Percentiles rank a stretch among this genome's conserved stretches.
These are phyloP conservation scores for Penicillium verhagenii DNA, from an alignment of 495 filamentous ascomycete species.

Conservation along the genomic window DNA sequence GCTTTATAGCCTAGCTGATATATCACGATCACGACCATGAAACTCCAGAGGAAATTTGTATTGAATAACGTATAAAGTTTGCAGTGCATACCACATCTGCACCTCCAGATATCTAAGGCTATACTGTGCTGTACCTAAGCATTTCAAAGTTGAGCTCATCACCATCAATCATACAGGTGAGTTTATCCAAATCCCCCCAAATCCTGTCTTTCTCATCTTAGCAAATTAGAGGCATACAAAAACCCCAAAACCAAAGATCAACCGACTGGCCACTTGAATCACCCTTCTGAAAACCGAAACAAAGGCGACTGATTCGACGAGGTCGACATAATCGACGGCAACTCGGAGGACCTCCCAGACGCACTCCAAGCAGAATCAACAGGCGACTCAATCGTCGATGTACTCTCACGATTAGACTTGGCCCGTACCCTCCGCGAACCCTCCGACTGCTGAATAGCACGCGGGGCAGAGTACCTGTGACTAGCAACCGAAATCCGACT, in stretches of 20 bases:
- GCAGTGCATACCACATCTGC: too few species aligned
- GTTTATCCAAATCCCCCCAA: neutral
- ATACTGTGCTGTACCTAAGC: neutral
- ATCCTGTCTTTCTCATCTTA: neutral
- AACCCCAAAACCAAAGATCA: neutral
- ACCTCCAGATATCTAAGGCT: neutral
- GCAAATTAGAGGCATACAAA: neutral
- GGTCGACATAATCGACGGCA: neutral
- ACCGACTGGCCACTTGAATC: neutral
- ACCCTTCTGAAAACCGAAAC: conserved; percentile 12
- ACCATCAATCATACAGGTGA: neutral
- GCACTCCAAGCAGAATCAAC: neutral
- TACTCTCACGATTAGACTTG: neutral
- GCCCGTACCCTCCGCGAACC: neutral
- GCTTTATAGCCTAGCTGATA: conserved; percentile 5
- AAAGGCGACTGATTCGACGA: conserved; percentile 5
- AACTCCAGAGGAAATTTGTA: neutral
- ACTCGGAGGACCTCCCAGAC: neutral
- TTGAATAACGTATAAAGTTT: neutral
- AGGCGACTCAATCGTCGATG: conserved; percentile 2
- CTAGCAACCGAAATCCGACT: conserved; percentile 4
- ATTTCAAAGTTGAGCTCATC: neutral
- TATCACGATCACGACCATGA: neutral
- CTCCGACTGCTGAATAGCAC: neutral
- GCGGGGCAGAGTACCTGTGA: neutral